These are phyloP conservation scores for Haplosporangium sp. DNA, from an alignment of 371 early-diverging fungal species.

Conservation along the genomic window DNA sequence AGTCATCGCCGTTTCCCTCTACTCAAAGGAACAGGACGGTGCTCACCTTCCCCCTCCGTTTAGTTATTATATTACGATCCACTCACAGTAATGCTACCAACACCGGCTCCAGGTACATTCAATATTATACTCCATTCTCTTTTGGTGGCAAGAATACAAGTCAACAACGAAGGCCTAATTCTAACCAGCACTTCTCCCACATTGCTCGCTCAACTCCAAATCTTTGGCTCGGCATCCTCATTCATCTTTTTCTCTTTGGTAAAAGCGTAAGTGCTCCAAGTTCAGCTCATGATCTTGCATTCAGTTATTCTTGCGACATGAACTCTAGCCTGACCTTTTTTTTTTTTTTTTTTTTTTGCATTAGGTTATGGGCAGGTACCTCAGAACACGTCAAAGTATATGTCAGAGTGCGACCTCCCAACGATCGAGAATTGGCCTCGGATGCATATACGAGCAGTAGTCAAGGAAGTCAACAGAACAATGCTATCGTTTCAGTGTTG, in stretches of 20 bases:
- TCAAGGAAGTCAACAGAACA: constrained; percentile 24
- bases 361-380: constrained; percentile 32
- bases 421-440: constrained; percentile 46
- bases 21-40: no score
- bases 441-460: constrained; percentile 24
- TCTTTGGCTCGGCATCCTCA: no score
- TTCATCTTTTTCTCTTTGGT: no score
- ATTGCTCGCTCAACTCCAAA: not conserved
- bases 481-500: constrained; percentile 14
- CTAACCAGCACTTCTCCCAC: not conserved
- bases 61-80: no score
- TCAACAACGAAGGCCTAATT: not conserved
- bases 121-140: not conserved
- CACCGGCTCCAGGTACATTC: constrained; percentile 37
- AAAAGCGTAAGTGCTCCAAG: not conserved
- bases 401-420: constrained; percentile 49
- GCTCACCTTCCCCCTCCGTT: no score
- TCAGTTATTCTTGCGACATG: not conserved
- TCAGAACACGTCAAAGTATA: constrained; percentile 53
- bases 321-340: not conserved
- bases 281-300: not conserved
- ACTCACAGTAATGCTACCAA: constrained; percentile 14
- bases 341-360: not conserved
- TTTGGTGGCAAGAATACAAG: not conserved
- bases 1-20: not conserved